Evolutionary conservation across 1,139 yeast genomes (phyloP), one percentile per base, ranked within the genome.

Genomic region (Blastobotrys persicus): DNA sequence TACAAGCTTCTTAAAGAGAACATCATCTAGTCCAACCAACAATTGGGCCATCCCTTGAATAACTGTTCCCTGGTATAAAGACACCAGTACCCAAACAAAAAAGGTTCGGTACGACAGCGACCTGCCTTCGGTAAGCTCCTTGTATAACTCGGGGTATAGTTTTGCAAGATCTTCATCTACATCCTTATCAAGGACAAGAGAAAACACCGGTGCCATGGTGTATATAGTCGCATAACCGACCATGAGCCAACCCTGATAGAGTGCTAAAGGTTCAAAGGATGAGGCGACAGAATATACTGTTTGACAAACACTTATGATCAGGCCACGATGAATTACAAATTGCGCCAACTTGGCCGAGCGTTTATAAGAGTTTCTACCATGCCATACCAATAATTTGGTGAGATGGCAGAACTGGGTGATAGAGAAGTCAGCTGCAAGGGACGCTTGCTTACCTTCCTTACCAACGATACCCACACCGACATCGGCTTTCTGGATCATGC

Each of bases 391-490:
- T 49, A 94, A 75, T 60, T 88, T 88, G 42, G 95, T 86, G 54
- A 94, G 70, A 66, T 88, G 88, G 62, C 95, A 88, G 66, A 94
- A 94, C 68, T 91, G 96, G 38, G 89, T 85, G 48, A 94, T 81
- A 33, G 96, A 88, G 67, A 91, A 94, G 68, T 94, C 99, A 0
- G 98, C 98, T 2, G 98, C 96, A 48, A 94, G 73, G 0, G 97
- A 88, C 0, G 98, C 98, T 66, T 94, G 99, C 58, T 85, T 85
- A 26, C 99, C 99, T 68, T 94, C 99, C 65, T 94, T 94, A 38
- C 99, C 99, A 20, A 92, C 98, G 59, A 94, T 92, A 48, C 99
- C 99, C 37, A 94, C 96, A 50, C 99, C 99, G 9, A 94, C 96
- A 71, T 94, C 96, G 0, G 99, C 98, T 59, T 95, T 87, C 69